These are phyloP conservation scores for Kockiozyma suomiensis DNA, from an alignment of 805 yeast genomes.

Conservation along the genomic window DNA sequence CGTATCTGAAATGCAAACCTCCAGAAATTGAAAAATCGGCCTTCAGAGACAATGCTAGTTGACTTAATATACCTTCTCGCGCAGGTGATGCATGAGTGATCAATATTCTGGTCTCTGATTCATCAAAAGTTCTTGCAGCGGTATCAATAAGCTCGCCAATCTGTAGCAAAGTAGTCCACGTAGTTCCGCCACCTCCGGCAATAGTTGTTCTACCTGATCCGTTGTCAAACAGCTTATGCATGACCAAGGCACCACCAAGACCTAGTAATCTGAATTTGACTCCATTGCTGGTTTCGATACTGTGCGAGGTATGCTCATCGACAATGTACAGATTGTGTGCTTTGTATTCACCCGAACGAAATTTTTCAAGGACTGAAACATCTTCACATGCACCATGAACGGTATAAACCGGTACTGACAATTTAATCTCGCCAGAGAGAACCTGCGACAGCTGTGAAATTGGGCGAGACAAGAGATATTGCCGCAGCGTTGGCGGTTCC, in stretches of 20 bases:
- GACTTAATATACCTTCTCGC: constrained; percentile 68
- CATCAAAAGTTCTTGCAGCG: constrained; percentile 47
- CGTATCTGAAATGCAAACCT: constrained; percentile 70
- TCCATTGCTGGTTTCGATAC: constrained; percentile 48
- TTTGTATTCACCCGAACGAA: constrained; percentile 55
- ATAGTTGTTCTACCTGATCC: constrained; percentile 53
- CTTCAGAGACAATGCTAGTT: constrained; percentile 63
- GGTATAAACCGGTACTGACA: constrained; percentile 69
- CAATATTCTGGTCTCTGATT: constrained; percentile 59
- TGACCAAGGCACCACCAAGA: constrained; percentile 69
- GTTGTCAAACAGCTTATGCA: constrained; percentile 68
- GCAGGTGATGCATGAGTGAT: constrained; percentile 71
- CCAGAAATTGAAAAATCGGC: constrained; percentile 76
- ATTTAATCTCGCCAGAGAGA: constrained; percentile 48
- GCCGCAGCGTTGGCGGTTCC: constrained; percentile 47
- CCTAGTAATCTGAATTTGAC: constrained; percentile 62
- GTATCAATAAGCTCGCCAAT: constrained; percentile 65
- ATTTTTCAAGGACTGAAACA: constrained; percentile 63
- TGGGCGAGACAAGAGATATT: constrained; percentile 28
- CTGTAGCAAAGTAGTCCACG: constrained; percentile 74
- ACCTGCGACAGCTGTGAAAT: constrained; percentile 58
- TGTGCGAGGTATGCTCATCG: constrained; percentile 58
- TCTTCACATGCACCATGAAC: constrained; percentile 80
- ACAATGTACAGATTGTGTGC: constrained; percentile 63
- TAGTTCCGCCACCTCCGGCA: constrained; percentile 67